Evolutionary conservation across 2,329 filamentous ascomycete species (phyloP).

Genomic region (Cercospora janseana): DNA sequence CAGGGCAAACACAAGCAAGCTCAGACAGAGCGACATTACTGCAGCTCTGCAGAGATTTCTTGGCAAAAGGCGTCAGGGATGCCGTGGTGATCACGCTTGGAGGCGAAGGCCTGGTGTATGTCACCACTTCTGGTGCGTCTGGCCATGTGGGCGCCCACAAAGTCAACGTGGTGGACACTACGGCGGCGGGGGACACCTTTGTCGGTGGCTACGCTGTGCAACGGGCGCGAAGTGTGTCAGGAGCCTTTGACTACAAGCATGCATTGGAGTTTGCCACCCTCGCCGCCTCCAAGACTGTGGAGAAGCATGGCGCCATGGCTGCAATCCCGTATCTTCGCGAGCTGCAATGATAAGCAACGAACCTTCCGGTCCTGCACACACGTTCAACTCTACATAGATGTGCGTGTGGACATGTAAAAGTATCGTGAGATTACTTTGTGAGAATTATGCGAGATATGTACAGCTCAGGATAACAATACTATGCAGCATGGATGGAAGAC

Average conservation of each 20-base stretch:
- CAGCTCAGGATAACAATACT: neutral
- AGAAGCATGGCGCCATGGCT: conserved; percentile 63
- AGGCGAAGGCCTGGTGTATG: conserved; percentile 41
- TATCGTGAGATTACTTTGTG: too few relatives aligned
- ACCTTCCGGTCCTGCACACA: too few relatives aligned
- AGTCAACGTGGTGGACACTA: conserved; percentile 84
- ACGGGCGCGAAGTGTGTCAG: conserved; percentile 55
- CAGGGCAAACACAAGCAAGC: conserved; percentile 44
- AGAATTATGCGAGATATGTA: conserved; percentile 1
- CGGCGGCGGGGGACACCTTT: conserved; percentile 91
- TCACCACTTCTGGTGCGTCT: conserved; percentile 24
- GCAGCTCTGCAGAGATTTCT: conserved; percentile 54
- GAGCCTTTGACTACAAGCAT: conserved; percentile 52
- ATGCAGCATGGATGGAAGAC: neutral
- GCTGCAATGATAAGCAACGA: conserved; percentile 2
- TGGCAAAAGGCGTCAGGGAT: conserved; percentile 67
- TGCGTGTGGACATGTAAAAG: too few relatives aligned
- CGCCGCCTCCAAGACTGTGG: conserved; percentile 65
- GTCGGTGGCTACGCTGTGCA: conserved; percentile 81
- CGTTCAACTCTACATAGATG: too few relatives aligned
- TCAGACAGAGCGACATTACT: conserved; percentile 40
- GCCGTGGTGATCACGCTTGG: conserved; percentile 85
- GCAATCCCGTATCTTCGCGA: conserved; percentile 66
- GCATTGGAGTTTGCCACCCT: conserved; percentile 61
- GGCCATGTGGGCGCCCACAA: conserved; percentile 55